phyloP scores from a whole-genome alignment of 768 basidiomycete species.

The Galerina marginata region DNA sequence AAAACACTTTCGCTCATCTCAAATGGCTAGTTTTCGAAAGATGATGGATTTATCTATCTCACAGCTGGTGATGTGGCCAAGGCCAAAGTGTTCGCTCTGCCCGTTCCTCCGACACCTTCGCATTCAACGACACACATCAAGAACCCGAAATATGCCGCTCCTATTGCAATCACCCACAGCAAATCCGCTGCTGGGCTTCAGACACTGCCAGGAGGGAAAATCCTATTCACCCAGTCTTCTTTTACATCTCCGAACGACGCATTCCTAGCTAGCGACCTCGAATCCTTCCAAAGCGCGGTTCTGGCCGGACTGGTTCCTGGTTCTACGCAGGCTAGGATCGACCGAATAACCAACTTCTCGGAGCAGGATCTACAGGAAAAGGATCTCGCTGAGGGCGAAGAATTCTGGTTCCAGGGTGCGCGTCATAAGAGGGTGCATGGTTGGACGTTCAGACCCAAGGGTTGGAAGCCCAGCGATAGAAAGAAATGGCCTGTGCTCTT shows the following conservation, averaged over 20 bases:
- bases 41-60: conserved; percentile 71
- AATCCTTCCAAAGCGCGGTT: conserved; percentile 47
- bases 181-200: conserved; percentile 68
- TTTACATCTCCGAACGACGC: conserved; percentile 83
- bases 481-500: conserved; percentile 83
- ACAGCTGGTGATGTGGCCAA: conserved; percentile 81
- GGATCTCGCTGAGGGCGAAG: conserved; percentile 65
- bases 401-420: conserved; percentile 91
- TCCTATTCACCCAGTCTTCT: conserved; percentile 79
- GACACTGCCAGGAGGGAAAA: conserved; percentile 58
- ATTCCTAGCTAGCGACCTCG: conserved; percentile 53
- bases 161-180: conserved; percentile 61
- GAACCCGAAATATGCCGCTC: conserved; percentile 50
- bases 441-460: conserved; percentile 82
- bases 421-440: conserved; percentile 79
- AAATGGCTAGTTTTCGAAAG: conserved; percentile 68
- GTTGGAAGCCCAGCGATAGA: conserved; percentile 66
- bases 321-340: conserved; percentile 39
- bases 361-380: conserved; percentile 60
- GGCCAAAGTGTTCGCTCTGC: conserved; percentile 75
- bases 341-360: conserved; percentile 73
- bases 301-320: conserved; percentile 31
- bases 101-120: conserved; percentile 65
- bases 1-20: not conserved
- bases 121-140: conserved; percentile 57